Evolutionary conservation across 495 filamentous ascomycete species (phyloP).

Genomic region (Penicillium bovifimosum): DNA sequence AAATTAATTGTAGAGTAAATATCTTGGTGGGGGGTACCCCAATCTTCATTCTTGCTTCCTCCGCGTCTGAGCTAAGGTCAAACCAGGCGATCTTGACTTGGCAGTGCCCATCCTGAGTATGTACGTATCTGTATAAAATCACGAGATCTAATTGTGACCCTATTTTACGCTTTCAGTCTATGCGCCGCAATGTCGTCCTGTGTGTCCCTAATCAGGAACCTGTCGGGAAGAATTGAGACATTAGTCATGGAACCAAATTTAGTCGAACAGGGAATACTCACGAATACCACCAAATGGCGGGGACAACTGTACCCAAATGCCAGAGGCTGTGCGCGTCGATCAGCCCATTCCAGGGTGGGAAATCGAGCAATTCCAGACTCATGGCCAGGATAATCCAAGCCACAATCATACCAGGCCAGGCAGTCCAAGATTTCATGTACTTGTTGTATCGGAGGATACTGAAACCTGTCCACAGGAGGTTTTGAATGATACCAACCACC

Average conservation of each 20-base stretch:
- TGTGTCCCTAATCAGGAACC: conserved; percentile 73
- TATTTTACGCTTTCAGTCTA: conserved; percentile 42
- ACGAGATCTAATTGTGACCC: background rate
- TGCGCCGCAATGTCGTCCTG: conserved; percentile 63
- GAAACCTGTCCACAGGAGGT: conserved; percentile 80
- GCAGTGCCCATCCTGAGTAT: background rate
- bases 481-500: conserved; percentile 70
- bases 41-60: conserved; percentile 4
- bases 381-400: conserved; percentile 89
- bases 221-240: conserved; percentile 27
- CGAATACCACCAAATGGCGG: conserved; percentile 92
- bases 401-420: conserved; percentile 89
- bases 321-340: conserved; percentile 94
- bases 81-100: background rate
- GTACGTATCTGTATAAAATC: background rate
- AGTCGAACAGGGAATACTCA: conserved; percentile 47
- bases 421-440: conserved; percentile 65
- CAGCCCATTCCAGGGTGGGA: conserved; percentile 75
- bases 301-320: conserved; percentile 89
- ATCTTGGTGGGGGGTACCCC: conserved; percentile 3
- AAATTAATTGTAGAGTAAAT: conserved; percentile 10
- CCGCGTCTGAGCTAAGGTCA: background rate
- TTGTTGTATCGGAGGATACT: conserved; percentile 68
- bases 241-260: conserved; percentile 14
- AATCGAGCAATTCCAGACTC: conserved; percentile 93